Base-by-base conservation (phyloP, 768 basidiomycete genomes). In the Sarcodon aspratus region DNA sequence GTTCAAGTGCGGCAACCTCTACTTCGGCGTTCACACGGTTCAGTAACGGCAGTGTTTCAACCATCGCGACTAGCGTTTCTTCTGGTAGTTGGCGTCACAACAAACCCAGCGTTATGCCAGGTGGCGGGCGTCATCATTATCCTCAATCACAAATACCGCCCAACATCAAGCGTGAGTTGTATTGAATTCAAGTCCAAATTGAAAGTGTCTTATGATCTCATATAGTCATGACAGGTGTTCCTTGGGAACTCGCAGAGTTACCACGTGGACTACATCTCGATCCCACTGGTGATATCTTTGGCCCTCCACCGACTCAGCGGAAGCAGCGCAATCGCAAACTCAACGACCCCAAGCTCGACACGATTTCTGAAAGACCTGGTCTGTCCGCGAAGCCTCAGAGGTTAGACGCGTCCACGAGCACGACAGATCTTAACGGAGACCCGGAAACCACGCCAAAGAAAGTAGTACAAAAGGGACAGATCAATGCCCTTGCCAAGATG, bases 401-500 rank as follows among this genome's bases (percentile, higher is more conserved):
- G 62, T 56, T 55, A 42, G 85, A 88, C 61, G 85, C 83, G 18
- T 73, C 79, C 53, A 83, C 82, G 47, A 87, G 85, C 57, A 85
- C 82, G 46, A 82, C 81, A 35, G 86, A 88, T 59, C 75, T 87
- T 11, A 66, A 67, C 27, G 59, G 52, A 42, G 53, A 52, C 34
- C 61, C 66, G 49, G 73, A 75, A 33, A 70, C 72, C 45, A 66
- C 67, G 45, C 76, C 78, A 46, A 69, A 87, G 74, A 90, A 85
- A 69, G 83, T 87, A 59, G 40, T 42, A 8, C 82, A 89, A 70
- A 91, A 83, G 66, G 86, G 84, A 44, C 91, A 93, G 71, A 92
- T 92, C 68, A 82, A 82, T 58, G 78, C 87, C 37, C 71, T 94
- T 57, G 90, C 90, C 50, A 93, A 93, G 80, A 89, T 94, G 87